Evolutionary conservation across 306 rosid genomes (phyloP).

Genomic region (Potentilla sterilis): DNA sequence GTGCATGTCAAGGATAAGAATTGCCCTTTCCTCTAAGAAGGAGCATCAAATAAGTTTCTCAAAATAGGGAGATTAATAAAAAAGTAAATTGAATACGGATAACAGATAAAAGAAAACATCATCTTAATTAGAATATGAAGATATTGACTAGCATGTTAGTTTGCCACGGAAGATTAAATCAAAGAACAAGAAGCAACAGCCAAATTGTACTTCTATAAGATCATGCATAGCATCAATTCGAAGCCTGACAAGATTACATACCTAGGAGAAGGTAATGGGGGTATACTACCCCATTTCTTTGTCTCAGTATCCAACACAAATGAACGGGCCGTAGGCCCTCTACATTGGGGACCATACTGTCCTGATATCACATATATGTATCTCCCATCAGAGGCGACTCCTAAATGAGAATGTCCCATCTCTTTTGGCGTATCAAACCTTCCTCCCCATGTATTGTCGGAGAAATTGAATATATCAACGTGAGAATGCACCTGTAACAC

Average conservation of each 20-base stretch:
- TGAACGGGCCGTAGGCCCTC: constrained; percentile 56
- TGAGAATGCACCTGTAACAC: constrained; percentile 77
- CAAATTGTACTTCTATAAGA: constrained; percentile 13
- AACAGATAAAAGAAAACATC: not conserved
- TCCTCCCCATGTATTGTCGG: constrained; percentile 54
- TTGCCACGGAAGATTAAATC: not conserved
- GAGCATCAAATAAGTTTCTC: not conserved
- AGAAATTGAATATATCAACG: constrained; percentile 70
- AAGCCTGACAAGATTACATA: constrained; percentile 24
- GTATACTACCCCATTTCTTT: constrained; percentile 65
- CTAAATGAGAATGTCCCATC: constrained; percentile 91
- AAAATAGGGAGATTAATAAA: not conserved
- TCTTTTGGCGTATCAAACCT: constrained; percentile 69
- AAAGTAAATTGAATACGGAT: not conserved
- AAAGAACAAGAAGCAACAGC: constrained; percentile 1
- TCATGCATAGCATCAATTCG: not conserved
- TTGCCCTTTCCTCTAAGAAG: not conserved
- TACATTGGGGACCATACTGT: constrained; percentile 83
- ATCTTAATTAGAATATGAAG: not conserved
- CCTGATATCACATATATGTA: constrained; percentile 75
- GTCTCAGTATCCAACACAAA: constrained; percentile 72
- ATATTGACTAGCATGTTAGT: not conserved
- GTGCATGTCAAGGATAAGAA: not conserved
- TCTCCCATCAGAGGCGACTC: constrained; percentile 82
- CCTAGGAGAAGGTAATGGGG: constrained; percentile 77